These are phyloP conservation scores for Ascochyta clinopodiicola DNA, from an alignment of 2,329 filamentous ascomycete genomes.

Conservation along the genomic window DNA sequence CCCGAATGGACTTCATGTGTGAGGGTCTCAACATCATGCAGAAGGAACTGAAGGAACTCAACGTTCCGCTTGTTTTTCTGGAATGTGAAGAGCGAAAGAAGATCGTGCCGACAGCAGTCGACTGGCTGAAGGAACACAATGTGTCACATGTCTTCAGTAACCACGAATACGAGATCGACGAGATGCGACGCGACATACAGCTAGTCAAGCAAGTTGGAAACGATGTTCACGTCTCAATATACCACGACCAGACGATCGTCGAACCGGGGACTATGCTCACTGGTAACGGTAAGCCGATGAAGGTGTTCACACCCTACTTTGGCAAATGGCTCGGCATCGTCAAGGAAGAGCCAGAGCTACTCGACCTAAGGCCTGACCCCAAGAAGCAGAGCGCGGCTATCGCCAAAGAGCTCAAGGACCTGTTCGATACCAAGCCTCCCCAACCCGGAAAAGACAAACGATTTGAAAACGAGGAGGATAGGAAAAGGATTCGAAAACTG, in stretches of 20 bases:
- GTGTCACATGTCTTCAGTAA: constrained; percentile 58
- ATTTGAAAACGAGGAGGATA: constrained; percentile 49
- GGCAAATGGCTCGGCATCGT: constrained; percentile 55
- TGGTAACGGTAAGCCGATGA: constrained; percentile 54
- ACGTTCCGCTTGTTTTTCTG: constrained; percentile 58
- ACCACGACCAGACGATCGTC: constrained; percentile 59
- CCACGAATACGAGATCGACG: constrained; percentile 56
- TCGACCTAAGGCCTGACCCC: constrained; percentile 53
- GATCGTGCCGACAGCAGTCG: constrained; percentile 51
- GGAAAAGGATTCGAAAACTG: constrained; percentile 50
- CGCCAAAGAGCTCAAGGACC: constrained; percentile 36
- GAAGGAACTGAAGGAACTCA: constrained; percentile 53
- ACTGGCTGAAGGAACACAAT: constrained; percentile 54
- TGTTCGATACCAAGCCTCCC: constrained; percentile 46
- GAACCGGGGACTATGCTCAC: constrained; percentile 54
- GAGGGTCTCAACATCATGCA: constrained; percentile 55
- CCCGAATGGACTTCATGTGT: constrained; percentile 57
- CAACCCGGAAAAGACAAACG: constrained; percentile 50
- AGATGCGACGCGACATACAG: constrained; percentile 55
- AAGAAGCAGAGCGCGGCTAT: constrained; percentile 45
- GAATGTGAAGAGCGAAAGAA: constrained; percentile 52
- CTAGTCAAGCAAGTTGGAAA: constrained; percentile 48
- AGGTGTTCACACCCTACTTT: constrained; percentile 61
- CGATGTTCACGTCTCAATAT: constrained; percentile 51
- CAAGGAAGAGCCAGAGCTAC: constrained; percentile 51